Base-by-base conservation (phyloP, 2,329 filamentous ascomycete species). In the Fusarium nelsonii region DNA sequence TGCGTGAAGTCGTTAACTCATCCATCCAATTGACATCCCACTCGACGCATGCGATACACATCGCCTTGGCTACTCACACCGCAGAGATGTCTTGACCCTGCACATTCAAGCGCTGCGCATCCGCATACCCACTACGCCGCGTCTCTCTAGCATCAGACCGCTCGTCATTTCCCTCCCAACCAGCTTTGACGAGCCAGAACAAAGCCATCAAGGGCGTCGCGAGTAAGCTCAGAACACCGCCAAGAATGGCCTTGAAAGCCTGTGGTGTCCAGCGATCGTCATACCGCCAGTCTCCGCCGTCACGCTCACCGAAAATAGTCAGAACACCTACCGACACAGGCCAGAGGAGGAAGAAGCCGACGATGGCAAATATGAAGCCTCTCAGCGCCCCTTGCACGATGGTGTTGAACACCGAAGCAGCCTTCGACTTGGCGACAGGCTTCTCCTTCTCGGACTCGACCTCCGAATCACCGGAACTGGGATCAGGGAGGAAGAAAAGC, bases 151-250 rank as follows among this genome's bases (percentile, higher is more conserved):
- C 59, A 41, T 63, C 39, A 12, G 50, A 56, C 10, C 60, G 52
- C 11, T 58, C 30, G 20, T 60, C 51, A 23, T 71, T 60, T 0
- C 43, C 65, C 16, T 76, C 75, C 84, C 83, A 86, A 0, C 84
- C 84, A 11, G 81, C 83, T 58, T 83, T 80, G 48, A 82, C 73
- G 37, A 87, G 76, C 85, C 85, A 87, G 62, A 85, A 84, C 20
- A 79, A 69, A 36, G 81, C 82, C 76, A 85, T 83, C 10, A 78
- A 67, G 2, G 85, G 85, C 45, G 84, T 84, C 40, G 81, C 82
- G 41, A 85, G 52, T 45, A 85, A 65, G 8, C 81, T 83, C 30
- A 86, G 75, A 40, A 83, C 63, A 8, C 79, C 84, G 14, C 84
- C 84, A 36, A 84, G 78, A 15, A 85, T 71, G 12, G 81, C 74